Conservation (phyloP, 176 grass and related monocot genomes). For the Pontederia crassipes region DNA sequence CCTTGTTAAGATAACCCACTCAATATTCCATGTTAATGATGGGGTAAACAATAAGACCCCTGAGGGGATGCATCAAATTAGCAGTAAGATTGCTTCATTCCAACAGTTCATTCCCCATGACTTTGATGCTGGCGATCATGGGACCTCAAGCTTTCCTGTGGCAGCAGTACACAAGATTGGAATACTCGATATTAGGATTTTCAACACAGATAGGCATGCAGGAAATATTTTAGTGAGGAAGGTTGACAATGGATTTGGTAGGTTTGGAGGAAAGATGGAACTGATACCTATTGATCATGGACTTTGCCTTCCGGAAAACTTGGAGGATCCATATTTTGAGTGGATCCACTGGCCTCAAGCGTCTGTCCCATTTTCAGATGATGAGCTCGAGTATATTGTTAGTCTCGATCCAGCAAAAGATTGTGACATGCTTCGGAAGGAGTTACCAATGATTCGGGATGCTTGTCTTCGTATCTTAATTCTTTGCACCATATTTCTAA, state of each 20-base stretch:
- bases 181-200: conserved; percentile 17
- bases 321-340: conserved; percentile 24
- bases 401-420: conserved; percentile 12
- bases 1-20: conserved; percentile 19
- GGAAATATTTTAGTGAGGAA: conserved; percentile 14
- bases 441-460: conserved; percentile 12
- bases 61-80: conserved; percentile 2
- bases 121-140: conserved; percentile 16
- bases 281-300: conserved; percentile 23
- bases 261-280: conserved; percentile 13
- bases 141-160: conserved; percentile 14
- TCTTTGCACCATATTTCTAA: conserved; percentile 13
- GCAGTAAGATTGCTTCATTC: conserved; percentile 16
- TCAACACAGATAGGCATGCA: conserved; percentile 20
- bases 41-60: background rate
- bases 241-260: conserved; percentile 9
- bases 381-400: conserved; percentile 14
- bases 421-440: conserved; percentile 14
- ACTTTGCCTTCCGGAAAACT: conserved; percentile 16
- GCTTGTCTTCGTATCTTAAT: conserved; percentile 11
- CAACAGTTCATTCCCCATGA: conserved; percentile 18
- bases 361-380: conserved; percentile 10
- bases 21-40: conserved; percentile 13
- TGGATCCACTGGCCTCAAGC: conserved; percentile 22
- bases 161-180: conserved; percentile 17